Evolutionary conservation across 345 rosid genomes (phyloP).

Genomic region (Eutrema yunnanense): DNA sequence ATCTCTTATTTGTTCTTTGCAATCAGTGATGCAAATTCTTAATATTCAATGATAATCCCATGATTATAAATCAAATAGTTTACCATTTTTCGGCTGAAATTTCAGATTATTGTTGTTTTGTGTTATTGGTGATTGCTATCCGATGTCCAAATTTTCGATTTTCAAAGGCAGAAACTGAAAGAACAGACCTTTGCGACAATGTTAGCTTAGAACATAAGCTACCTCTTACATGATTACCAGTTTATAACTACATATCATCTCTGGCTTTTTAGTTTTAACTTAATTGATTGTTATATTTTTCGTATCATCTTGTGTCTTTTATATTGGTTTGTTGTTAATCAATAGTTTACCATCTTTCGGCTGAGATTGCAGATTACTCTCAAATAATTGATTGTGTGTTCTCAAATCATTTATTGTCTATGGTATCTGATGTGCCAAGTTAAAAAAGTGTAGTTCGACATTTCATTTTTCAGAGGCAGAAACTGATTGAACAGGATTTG

Average conservation of each 20-base stretch:
- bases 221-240: too few relatives aligned
- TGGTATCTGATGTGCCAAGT: conserved; percentile 77
- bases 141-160: too few relatives aligned
- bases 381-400: background rate
- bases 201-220: too few relatives aligned
- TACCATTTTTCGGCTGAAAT: too few relatives aligned
- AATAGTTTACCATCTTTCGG: conserved; percentile 81
- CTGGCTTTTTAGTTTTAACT: too few relatives aligned
- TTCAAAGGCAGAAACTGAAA: too few relatives aligned
- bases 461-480: conserved; percentile 1
- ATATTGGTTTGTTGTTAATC: background rate
- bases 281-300: too few relatives aligned
- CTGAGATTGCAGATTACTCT: conserved; percentile 51
- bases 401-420: conserved; percentile 27
- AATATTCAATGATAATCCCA: conserved; percentile 28
- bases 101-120: too few relatives aligned
- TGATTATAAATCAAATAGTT: conserved; percentile 33
- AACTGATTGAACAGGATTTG: background rate
- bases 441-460: background rate
- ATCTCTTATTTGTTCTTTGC: conserved; percentile 3
- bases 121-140: too few relatives aligned
- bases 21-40: conserved; percentile 55
- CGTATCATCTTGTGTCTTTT: too few relatives aligned
- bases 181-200: too few relatives aligned
- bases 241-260: too few relatives aligned